A percentile compares a stretch with the other conserved stretches of the same genome.
phyloP scores from a whole-genome alignment of 208 protist species.

The Borovskyia barvae region DNA sequence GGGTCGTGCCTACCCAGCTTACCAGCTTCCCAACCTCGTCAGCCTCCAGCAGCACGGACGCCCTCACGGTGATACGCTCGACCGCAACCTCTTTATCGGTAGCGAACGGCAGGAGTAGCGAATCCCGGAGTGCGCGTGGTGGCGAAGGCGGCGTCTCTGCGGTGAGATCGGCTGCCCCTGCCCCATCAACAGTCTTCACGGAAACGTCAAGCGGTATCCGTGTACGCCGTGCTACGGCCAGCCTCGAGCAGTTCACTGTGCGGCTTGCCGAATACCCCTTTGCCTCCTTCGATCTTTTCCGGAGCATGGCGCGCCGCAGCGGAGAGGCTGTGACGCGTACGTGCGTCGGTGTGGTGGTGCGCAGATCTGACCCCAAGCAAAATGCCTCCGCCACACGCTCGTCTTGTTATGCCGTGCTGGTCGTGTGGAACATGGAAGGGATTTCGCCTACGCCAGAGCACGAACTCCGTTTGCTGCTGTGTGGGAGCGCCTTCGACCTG shows the following conservation, averaged over 20 bases:
- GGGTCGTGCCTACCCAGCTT: no score
- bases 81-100: not conserved
- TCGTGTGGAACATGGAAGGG: conserved; percentile 65
- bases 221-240: conserved; percentile 49
- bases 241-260: conserved; percentile 60
- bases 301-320: conserved; percentile 2
- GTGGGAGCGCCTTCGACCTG: conserved; percentile 56
- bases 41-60: no score
- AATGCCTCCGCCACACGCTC: conserved; percentile 11
- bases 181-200: conserved; percentile 10
- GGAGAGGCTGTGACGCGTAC: conserved; percentile 22
- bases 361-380: conserved; percentile 67
- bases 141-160: not conserved
- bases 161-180: not conserved
- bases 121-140: no score
- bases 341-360: conserved; percentile 63
- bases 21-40: no score
- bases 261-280: conserved; percentile 58
- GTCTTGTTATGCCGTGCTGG: conserved; percentile 45
- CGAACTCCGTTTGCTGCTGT: conserved; percentile 59
- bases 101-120: not conserved
- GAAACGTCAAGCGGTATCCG: conserved; percentile 47
- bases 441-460: conserved; percentile 36
- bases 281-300: conserved; percentile 32
- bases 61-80: not conserved